Evolutionary conservation across 768 basidiomycete genomes (phyloP), one percentile per base, ranked within the genome.

Genomic region (Tylopilus sp.): DNA sequence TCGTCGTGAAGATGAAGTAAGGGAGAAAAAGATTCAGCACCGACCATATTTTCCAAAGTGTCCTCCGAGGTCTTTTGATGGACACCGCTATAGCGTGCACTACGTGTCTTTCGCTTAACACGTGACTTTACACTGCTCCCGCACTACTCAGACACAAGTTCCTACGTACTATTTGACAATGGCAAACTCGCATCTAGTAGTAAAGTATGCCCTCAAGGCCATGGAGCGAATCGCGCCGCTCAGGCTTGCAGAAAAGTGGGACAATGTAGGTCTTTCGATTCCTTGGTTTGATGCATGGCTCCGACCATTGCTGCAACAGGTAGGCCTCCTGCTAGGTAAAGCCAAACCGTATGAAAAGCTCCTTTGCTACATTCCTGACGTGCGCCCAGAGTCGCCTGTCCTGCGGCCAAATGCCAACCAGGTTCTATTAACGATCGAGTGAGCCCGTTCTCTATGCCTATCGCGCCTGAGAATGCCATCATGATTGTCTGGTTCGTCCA

Each of bases 201-300:
- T 55, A 6, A 82, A 78, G 65, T 71, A 75, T 28, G 80, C 86
- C 11, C 79, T 78, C 58, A 76, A 72, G 39, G 82, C 85, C 0
- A 87, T 92, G 85, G 86, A 89, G 55, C 79, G 83, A 23, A 88
- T 97, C 56, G 93, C 94, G 1, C 95, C 95, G 3, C 77, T 92
- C 20, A 75, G 81, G 33, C 76, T 97, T 8, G 94, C 95, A 17
- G 93, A 88, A 57, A 81, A 79, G 55, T 98, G 95, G 93, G 95
- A 98, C 63, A 98, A 98, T 71, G 94, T 97, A 57, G 71, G 88
- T 72, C 33, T 48, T 51, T 48, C 23, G 39, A 17, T 40, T 47
- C 35, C 31, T 51, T 13, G 12, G 43, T 39, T 20, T 47, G 47
- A 44, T 57, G 40, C n/a, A 20, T 26, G 7, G 26, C 18, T 50